These are phyloP conservation scores for Erodium maritimum DNA, from an alignment of 345 rosid genomes.

Conservation along the genomic window DNA sequence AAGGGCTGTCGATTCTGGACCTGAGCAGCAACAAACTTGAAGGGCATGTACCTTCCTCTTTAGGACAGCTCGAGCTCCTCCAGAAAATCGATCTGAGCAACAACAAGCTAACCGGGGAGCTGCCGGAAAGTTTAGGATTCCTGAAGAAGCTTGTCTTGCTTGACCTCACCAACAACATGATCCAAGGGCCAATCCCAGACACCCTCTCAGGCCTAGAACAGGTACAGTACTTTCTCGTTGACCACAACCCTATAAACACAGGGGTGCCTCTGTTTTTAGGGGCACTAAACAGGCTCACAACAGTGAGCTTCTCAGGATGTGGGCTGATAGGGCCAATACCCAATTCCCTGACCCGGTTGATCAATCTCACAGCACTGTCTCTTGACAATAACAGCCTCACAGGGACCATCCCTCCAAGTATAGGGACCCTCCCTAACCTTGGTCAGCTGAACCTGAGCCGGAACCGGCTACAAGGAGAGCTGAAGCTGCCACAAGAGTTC, in stretches of 20 bases:
- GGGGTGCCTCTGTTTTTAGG: constrained; percentile 19
- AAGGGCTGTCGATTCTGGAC: constrained; percentile 28
- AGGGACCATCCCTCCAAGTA: constrained; percentile 25
- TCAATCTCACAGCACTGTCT: constrained; percentile 24
- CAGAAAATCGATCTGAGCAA: constrained; percentile 29
- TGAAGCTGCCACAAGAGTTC: constrained; percentile 20
- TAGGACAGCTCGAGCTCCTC: constrained; percentile 27
- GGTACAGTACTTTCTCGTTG: constrained; percentile 22
- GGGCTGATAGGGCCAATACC: constrained; percentile 26
- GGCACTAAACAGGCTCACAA: constrained; percentile 16
- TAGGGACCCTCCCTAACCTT: constrained; percentile 26
- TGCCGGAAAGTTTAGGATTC: constrained; percentile 21
- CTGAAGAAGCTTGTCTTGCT: constrained; percentile 31
- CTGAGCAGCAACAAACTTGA: constrained; percentile 25
- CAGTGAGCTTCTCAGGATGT: constrained; percentile 32
- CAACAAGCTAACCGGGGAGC: constrained; percentile 22
- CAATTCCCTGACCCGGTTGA: constrained; percentile 17
- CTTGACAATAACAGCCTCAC: constrained; percentile 27
- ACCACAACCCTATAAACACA: constrained; percentile 31
- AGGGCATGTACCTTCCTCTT: constrained; percentile 22
- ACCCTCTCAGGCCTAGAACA: constrained; percentile 25
- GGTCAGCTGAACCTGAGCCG: constrained; percentile 29
- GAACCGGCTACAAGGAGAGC: constrained; percentile 27
- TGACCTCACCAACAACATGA: constrained; percentile 29
- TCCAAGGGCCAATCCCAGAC: constrained; percentile 33